Conservation (phyloP, 805 yeast genomes). For the Blastobotrys chiropterorum region DNA sequence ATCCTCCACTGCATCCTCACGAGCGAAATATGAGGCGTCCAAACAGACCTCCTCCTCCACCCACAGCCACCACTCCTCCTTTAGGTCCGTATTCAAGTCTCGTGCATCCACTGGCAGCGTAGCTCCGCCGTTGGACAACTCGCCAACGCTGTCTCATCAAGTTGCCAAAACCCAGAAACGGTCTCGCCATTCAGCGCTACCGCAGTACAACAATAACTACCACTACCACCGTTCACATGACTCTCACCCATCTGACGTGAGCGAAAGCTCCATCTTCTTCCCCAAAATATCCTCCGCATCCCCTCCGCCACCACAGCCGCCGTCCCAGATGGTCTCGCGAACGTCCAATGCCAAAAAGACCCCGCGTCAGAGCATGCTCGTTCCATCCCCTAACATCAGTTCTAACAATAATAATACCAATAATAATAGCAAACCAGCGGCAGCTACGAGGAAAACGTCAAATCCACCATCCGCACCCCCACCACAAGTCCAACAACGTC, state of each 20-base stretch:
- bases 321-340: conserved; percentile 5
- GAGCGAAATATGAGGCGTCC: conserved; percentile 13
- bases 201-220: conserved; percentile 2
- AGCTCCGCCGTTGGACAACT: not conserved
- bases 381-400: not conserved
- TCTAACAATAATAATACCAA: not conserved
- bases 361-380: not conserved
- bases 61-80: conserved; percentile 1
- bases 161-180: not conserved
- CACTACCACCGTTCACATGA: conserved; percentile 4
- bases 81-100: conserved; percentile 7
- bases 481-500: not conserved
- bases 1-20: conserved; percentile 25
- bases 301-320: conserved; percentile 14
- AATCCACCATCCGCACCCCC: conserved; percentile 8
- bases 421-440: not conserved
- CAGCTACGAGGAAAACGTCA: not conserved
- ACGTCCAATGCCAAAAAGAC: not conserved
- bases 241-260: conserved; percentile 11
- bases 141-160: not conserved
- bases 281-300: conserved; percentile 9
- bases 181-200: not conserved
- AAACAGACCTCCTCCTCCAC: not conserved
- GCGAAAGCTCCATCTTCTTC: conserved; percentile 15
- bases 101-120: conserved; percentile 3